Base-by-base conservation (phyloP, 306 rosid genomes). In the Vigna hirtella region DNA sequence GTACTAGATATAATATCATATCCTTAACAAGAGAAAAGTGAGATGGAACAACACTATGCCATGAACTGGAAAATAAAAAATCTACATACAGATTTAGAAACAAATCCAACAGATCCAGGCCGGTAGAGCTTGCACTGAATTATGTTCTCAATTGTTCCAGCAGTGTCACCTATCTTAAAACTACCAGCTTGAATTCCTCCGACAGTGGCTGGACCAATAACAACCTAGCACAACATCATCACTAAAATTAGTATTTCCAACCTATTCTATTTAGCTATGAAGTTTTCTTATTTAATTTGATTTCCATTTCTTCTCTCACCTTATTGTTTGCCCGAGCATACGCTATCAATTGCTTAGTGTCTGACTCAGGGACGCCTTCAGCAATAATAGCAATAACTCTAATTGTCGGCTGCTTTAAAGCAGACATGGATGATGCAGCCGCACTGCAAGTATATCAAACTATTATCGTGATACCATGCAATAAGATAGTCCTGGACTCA, bases 131-230 rank as follows among this genome's bases (percentile, higher is more conserved):
- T 93, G 98, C 97, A 88, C 14, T 91, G 95, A 79, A 93, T 84
- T 36, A 91, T 88, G 81, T 93, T 93, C 77, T 93, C 98, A 67
- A 91, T 93, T 18, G 98, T 93, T 84, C 98, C 98, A 43, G 98
- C 98, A 66, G 97, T 93, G 85, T 93, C 98, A 77, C 98, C 98
- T 3, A 93, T 93, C 93, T 91, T 93, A 84, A 93, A 91, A 58
- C 97, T 97, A 58, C 97, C 98, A 20, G 97, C 98, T 86, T 93
- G 98, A 83, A 93, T 88, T 65, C 98, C 98, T 82, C 98, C 98
- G 76, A 93, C 97, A 22, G 98, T 93, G 58, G 98, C 98, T 58
- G 97, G 98, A 77, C 98, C 98, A 83, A 93, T 85, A 74, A 93
- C 90, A 83, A 93, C 94, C 98, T 93, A 85, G 79, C 73, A 78